phyloP scores from a whole-genome alignment of 2,329 filamentous ascomycete species.

The Aspergillus niger region DNA sequence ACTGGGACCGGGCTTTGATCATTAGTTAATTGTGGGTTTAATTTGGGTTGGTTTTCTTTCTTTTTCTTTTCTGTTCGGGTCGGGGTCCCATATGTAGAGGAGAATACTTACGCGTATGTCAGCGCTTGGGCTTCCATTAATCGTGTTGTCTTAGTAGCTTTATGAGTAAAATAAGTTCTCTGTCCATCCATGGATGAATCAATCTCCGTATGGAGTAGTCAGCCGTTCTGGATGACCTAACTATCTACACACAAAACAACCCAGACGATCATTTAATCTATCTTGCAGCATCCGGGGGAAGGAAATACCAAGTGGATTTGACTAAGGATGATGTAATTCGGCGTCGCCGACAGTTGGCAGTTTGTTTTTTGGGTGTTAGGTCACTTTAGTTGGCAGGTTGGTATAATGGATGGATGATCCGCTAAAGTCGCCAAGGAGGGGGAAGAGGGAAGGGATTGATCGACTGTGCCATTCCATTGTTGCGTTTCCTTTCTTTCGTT shows the following conservation, averaged over 20 bases:
- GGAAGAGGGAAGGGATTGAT: neutral
- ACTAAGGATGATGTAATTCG: slow-evolving; percentile 11
- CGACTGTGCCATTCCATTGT: slow-evolving; percentile 8
- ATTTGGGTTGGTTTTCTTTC: too few relatives aligned
- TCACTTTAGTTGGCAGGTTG: neutral
- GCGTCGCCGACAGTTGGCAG: slow-evolving; percentile 10
- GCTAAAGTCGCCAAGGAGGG: neutral
- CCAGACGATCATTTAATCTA: neutral
- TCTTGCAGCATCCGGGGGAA: slow-evolving; percentile 5
- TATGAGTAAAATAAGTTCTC: too few relatives aligned
- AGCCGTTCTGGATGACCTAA: too few relatives aligned
- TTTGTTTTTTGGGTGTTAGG: neutral
- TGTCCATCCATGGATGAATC: too few relatives aligned
- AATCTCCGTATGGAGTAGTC: too few relatives aligned
- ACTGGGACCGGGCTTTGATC: neutral
- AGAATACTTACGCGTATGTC: too few relatives aligned
- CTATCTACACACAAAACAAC: neutral
- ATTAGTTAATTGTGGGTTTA: neutral
- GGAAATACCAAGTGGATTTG: neutral
- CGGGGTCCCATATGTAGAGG: too few relatives aligned
- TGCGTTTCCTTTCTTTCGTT: neutral
- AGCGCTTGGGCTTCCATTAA: too few relatives aligned
- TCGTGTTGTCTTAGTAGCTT: too few relatives aligned
- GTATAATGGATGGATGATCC: too few relatives aligned
- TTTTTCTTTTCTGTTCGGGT: too few relatives aligned